A percentile compares a stretch with the other conserved stretches of the same genome.
phyloP scores from a whole-genome alignment of 1,139 yeast species.

The Yamadazyma diospyri region DNA sequence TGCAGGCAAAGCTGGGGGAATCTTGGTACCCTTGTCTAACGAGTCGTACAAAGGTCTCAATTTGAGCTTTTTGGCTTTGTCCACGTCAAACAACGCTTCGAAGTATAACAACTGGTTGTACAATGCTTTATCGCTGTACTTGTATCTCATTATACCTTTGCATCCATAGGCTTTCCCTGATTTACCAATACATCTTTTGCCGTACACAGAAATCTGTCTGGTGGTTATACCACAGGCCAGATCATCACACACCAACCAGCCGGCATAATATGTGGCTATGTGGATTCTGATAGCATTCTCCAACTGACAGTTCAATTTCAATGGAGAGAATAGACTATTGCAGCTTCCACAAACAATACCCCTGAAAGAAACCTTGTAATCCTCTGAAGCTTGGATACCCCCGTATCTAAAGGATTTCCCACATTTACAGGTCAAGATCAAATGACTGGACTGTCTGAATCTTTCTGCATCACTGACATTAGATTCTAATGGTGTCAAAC shows the following conservation, averaged over 20 bases:
- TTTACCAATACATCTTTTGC: slow-evolving; percentile 73
- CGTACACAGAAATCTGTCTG: slow-evolving; percentile 85
- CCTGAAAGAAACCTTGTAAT: slow-evolving; percentile 55
- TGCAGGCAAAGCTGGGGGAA: slow-evolving; percentile 39
- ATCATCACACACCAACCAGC: slow-evolving; percentile 85
- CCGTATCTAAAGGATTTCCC: slow-evolving; percentile 61
- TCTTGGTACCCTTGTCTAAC: slow-evolving; percentile 21
- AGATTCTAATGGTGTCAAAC: slow-evolving; percentile 75
- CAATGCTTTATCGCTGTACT: slow-evolving; percentile 73
- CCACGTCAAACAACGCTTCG: slow-evolving; percentile 76
- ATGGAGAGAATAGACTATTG: slow-evolving; percentile 42
- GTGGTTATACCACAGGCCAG: slow-evolving; percentile 77
- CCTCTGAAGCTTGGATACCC: slow-evolving; percentile 64
- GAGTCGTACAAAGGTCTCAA: slow-evolving; percentile 47
- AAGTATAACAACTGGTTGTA: slow-evolving; percentile 86
- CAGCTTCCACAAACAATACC: slow-evolving; percentile 77
- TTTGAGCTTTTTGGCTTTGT: slow-evolving; percentile 60
- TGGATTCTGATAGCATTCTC: slow-evolving; percentile 68
- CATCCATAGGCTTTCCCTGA: slow-evolving; percentile 66
- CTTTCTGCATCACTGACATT: slow-evolving; percentile 80
- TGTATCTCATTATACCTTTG: slow-evolving; percentile 79
- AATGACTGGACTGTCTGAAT: slow-evolving; percentile 59
- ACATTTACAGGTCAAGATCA: slow-evolving; percentile 64
- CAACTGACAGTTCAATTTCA: slow-evolving; percentile 66
- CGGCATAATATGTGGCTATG: slow-evolving; percentile 75